Evolutionary conservation across 495 filamentous ascomycete genomes (phyloP).

Genomic region (Schizothecium vesticola): DNA sequence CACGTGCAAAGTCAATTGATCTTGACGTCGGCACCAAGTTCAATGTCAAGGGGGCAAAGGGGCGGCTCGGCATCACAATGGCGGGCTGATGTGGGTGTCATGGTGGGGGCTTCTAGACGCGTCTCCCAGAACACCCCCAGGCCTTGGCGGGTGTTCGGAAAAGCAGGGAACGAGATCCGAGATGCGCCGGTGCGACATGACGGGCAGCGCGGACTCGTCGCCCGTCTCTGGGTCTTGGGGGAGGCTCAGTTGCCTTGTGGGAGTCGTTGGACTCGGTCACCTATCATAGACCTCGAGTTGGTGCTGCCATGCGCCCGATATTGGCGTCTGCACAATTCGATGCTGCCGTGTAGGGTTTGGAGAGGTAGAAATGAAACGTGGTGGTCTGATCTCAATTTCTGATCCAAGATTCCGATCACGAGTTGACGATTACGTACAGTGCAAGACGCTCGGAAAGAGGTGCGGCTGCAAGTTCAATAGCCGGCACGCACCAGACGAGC

Average conservation of each 20-base stretch:
- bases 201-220: no score
- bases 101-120: neutral
- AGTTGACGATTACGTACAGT: neutral
- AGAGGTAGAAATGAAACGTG: neutral
- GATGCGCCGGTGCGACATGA: neutral
- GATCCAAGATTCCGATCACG: neutral
- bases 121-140: neutral
- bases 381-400: neutral
- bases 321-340: neutral
- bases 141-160: neutral
- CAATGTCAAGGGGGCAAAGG: neutral
- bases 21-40: neutral
- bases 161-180: neutral
- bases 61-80: neutral
- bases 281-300: neutral
- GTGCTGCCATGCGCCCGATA: neutral
- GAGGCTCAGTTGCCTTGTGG: neutral
- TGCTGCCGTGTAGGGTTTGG: neutral
- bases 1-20: neutral
- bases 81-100: neutral
- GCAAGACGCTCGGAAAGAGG: no score
- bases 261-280: no score
- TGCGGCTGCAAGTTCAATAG: neutral
- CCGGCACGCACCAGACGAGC: no score
- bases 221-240: neutral